Conservation (phyloP, 768 basidiomycete genomes). For the Macrocybe gigantea region DNA sequence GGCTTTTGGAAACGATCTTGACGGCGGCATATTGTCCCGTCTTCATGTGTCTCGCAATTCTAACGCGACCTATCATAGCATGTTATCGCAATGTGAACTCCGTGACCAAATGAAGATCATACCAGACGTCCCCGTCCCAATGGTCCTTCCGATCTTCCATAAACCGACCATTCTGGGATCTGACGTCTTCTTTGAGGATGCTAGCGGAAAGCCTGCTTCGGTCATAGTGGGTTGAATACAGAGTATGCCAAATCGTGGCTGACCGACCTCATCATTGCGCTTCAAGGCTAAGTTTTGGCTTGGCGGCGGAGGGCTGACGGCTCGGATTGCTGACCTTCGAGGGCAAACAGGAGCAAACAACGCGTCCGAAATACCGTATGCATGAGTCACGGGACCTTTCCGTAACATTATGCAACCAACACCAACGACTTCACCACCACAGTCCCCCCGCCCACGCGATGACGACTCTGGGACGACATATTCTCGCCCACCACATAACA, state of each 20-base stretch:
- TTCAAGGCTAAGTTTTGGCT: not conserved
- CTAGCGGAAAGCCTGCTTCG: conserved; percentile 15
- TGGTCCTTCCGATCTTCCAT: conserved; percentile 83
- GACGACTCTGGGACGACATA: too few species aligned
- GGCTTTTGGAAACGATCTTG: conserved; percentile 85
- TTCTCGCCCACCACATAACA: conserved; percentile 51
- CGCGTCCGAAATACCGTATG: conserved; percentile 17
- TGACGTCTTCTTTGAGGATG: conserved; percentile 18
- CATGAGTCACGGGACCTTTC: not conserved
- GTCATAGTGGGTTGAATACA: conserved; percentile 19
- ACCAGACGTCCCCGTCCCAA: conserved; percentile 81
- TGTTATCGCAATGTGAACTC: not conserved
- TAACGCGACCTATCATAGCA: conserved; percentile 65
- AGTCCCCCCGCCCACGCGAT: conserved; percentile 28
- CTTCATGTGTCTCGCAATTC: conserved; percentile 82
- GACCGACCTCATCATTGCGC: too few species aligned
- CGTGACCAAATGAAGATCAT: conserved; percentile 8
- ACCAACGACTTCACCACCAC: conserved; percentile 24
- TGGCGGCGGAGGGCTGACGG: not conserved
- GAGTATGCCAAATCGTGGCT: not conserved
- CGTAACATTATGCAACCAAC: conserved; percentile 55
- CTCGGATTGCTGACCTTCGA: not conserved
- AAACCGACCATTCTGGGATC: conserved; percentile 69
- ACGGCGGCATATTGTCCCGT: conserved; percentile 89
- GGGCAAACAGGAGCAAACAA: conserved; percentile 26